Conservation (phyloP, 2,329 filamentous ascomycete species). For the Cladosporium phlei region DNA sequence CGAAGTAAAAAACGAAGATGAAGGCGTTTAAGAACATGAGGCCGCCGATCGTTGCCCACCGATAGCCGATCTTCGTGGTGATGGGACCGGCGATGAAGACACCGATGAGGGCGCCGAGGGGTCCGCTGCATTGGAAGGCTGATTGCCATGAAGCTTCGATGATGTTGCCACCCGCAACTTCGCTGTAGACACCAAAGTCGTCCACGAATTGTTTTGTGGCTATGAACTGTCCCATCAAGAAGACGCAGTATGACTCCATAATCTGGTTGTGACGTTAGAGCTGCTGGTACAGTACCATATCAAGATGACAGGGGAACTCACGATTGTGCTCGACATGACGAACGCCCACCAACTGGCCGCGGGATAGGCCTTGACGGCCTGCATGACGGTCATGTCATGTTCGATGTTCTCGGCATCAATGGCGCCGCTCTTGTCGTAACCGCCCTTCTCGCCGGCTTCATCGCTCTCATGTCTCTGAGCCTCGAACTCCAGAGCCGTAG, state of each 20-base stretch:
- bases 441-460: conserved; percentile 7
- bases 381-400: conserved; percentile 46
- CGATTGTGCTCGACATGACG: conserved; percentile 53
- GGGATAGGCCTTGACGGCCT: conserved; percentile 50
- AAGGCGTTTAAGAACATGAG: conserved; percentile 56
- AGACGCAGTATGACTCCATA: conserved; percentile 62
- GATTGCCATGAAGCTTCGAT: conserved; percentile 56
- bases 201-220: conserved; percentile 46
- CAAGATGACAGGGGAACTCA: conserved; percentile 35
- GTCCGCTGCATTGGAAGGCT: conserved; percentile 52
- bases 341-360: conserved; percentile 53
- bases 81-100: conserved; percentile 58
- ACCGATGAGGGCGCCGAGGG: conserved; percentile 56
- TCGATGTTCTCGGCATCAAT: conserved; percentile 30
- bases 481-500: conserved; percentile 4
- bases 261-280: conserved; percentile 42
- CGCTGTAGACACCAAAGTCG: conserved; percentile 42
- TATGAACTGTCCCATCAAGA: conserved; percentile 57
- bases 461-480: not conserved
- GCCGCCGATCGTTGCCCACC: conserved; percentile 51
- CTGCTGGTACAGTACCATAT: conserved; percentile 11
- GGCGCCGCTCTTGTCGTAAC: conserved; percentile 6
- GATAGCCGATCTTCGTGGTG: conserved; percentile 56
- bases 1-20: conserved; percentile 59
- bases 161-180: conserved; percentile 25